A percentile compares a stretch with the other conserved stretches of the same genome.
These are phyloP conservation scores for Primulina eburnea DNA, from an alignment of 257 asterid genomes.

Conservation along the genomic window DNA sequence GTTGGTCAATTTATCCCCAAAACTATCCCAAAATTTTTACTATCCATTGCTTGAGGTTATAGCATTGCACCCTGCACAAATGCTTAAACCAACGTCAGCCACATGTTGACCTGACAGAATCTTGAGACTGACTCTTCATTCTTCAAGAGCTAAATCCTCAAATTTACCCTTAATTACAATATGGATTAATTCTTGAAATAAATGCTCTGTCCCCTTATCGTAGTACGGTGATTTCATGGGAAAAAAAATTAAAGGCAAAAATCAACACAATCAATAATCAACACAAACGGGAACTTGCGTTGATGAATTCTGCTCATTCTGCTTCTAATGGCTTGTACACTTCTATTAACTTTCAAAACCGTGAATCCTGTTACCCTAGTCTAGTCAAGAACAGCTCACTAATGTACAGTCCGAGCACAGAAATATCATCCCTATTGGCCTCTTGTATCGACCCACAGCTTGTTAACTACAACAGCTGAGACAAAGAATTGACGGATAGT, in stretches of 20 bases:
- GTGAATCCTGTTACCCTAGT: slow-evolving; percentile 34
- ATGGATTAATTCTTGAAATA: too few relatives aligned
- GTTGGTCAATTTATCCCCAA: too few relatives aligned
- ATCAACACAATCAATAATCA: neutral
- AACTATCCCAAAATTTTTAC: too few relatives aligned
- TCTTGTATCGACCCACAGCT: slow-evolving; percentile 29
- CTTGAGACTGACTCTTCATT: neutral
- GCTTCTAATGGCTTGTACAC: neutral
- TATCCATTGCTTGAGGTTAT: too few relatives aligned
- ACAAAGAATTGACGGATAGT: slow-evolving; percentile 26
- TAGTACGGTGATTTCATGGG: neutral
- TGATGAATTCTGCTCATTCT: neutral
- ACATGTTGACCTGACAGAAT: neutral
- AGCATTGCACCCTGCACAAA: too few relatives aligned
- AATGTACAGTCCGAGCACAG: slow-evolving; percentile 52
- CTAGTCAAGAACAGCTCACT: slow-evolving; percentile 40
- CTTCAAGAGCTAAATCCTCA: neutral
- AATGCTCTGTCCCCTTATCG: too few relatives aligned
- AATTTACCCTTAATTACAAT: too few relatives aligned
- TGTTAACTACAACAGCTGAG: slow-evolving; percentile 42
- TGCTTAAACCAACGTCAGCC: neutral
- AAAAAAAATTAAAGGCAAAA: neutral
- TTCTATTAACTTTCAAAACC: slow-evolving; percentile 1
- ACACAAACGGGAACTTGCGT: neutral
- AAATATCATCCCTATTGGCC: slow-evolving; percentile 26